Conservation (phyloP, 495 filamentous ascomycete genomes). For the Lepidopterella palustris region DNA sequence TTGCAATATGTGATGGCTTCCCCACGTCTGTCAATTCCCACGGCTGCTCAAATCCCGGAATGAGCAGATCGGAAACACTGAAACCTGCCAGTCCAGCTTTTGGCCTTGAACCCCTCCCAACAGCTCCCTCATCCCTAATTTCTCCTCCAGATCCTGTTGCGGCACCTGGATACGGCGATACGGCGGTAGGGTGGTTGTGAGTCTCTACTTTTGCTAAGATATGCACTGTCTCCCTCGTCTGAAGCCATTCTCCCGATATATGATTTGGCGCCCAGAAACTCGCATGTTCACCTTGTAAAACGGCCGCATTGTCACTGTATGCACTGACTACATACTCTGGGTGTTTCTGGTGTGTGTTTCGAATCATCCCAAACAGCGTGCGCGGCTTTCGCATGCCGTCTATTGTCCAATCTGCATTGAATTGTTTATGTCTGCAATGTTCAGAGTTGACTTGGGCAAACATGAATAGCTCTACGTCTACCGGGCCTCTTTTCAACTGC, state of each 20-base stretch:
- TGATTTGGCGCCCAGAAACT: slow-evolving; percentile 81
- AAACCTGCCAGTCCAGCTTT: slow-evolving; percentile 91
- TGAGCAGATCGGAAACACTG: slow-evolving; percentile 86
- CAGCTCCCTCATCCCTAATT: slow-evolving; percentile 90
- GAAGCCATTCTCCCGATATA: slow-evolving; percentile 76
- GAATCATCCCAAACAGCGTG: slow-evolving; percentile 90
- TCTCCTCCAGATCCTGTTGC: slow-evolving; percentile 94
- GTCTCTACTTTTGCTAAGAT: slow-evolving; percentile 94
- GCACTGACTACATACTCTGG: slow-evolving; percentile 81
- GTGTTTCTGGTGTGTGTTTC: slow-evolving; percentile 77
- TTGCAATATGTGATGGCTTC: slow-evolving; percentile 85
- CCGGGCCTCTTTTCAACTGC: slow-evolving; percentile 62
- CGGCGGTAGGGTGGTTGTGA: slow-evolving; percentile 95
- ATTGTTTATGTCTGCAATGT: slow-evolving; percentile 73
- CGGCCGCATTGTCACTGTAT: slow-evolving; percentile 96
- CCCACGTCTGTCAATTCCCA: slow-evolving; percentile 85
- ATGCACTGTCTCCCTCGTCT: slow-evolving; percentile 81
- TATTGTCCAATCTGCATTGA: slow-evolving; percentile 97
- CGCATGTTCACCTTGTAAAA: slow-evolving; percentile 68
- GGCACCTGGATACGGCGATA: slow-evolving; percentile 80
- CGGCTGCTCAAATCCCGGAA: slow-evolving; percentile 70
- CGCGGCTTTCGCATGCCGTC: slow-evolving; percentile 72
- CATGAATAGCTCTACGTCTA: slow-evolving; percentile 97
- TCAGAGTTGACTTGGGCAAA: slow-evolving; percentile 94
- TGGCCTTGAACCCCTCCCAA: slow-evolving; percentile 84